Conservation (phyloP, 2,329 filamentous ascomycete genomes). For the Neocucurbitaria cava region DNA sequence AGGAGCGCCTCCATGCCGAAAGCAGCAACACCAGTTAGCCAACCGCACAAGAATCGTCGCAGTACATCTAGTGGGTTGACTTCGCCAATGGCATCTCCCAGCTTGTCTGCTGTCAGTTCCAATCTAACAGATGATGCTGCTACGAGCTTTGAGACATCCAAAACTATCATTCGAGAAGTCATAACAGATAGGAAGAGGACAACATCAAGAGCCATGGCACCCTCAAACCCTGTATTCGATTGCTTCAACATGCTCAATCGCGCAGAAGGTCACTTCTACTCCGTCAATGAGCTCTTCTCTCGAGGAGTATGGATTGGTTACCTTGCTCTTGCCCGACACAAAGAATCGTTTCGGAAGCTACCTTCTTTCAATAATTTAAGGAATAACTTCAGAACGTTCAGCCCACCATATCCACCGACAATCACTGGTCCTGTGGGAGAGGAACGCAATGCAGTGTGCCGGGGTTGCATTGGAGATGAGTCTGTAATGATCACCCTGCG, state of each 20-base stretch:
- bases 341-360: conserved; percentile 14
- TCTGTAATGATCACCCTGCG: conserved; percentile 20
- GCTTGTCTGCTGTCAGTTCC: neutral
- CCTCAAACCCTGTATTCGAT: neutral
- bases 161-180: neutral
- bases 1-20: neutral
- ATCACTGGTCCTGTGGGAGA: conserved; percentile 1
- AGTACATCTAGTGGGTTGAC: conserved; percentile 1
- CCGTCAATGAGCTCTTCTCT: conserved; percentile 17
- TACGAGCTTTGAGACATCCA: neutral
- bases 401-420: conserved; percentile 11
- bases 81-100: conserved; percentile 2
- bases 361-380: conserved; percentile 21
- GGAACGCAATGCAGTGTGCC: conserved; percentile 24
- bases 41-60: neutral
- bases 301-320: conserved; percentile 34
- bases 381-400: conserved; percentile 12
- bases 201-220: neutral
- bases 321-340: conserved; percentile 15
- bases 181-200: neutral
- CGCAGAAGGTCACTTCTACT: conserved; percentile 16
- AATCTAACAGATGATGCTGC: neutral
- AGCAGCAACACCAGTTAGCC: neutral
- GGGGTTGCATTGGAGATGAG: conserved; percentile 18
- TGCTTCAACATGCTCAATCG: conserved; percentile 20